Evolutionary conservation across 345 rosid species (phyloP).

Genomic region (Diplotaxis tenuifolia): DNA sequence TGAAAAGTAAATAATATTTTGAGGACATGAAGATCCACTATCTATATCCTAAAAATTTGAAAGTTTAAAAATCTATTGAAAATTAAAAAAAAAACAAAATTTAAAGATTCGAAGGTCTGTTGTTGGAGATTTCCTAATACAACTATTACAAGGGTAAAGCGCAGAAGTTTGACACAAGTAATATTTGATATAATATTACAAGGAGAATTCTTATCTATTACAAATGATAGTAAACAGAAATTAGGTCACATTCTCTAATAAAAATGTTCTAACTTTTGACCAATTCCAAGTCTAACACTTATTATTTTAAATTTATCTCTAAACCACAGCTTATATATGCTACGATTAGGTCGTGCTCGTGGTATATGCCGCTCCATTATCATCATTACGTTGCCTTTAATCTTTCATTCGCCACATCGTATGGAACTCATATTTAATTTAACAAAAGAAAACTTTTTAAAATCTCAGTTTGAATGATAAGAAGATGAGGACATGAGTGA

Average conservation of each 20-base stretch:
- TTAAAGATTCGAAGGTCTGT: too few relatives aligned
- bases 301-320: background rate
- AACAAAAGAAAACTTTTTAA: background rate
- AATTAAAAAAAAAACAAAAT: too few relatives aligned
- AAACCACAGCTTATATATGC: background rate
- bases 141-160: background rate
- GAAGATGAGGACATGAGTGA: background rate
- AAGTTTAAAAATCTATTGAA: too few relatives aligned
- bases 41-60: too few relatives aligned
- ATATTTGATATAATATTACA: background rate
- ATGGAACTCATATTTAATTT: background rate
- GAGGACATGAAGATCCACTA: too few relatives aligned
- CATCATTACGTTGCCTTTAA: constrained; percentile 37
- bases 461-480: too few relatives aligned
- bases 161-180: background rate
- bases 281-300: background rate
- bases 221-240: background rate
- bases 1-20: too few relatives aligned
- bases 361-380: constrained; percentile 25
- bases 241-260: constrained; percentile 2
- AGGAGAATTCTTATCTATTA: background rate
- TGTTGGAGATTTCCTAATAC: too few relatives aligned
- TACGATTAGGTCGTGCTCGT: constrained; percentile 53
- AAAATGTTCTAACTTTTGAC: constrained; percentile 17
- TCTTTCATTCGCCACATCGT: constrained; percentile 15